These are phyloP conservation scores for Kwoniella botswanensis DNA, from an alignment of 768 basidiomycete species.

Conservation along the genomic window DNA sequence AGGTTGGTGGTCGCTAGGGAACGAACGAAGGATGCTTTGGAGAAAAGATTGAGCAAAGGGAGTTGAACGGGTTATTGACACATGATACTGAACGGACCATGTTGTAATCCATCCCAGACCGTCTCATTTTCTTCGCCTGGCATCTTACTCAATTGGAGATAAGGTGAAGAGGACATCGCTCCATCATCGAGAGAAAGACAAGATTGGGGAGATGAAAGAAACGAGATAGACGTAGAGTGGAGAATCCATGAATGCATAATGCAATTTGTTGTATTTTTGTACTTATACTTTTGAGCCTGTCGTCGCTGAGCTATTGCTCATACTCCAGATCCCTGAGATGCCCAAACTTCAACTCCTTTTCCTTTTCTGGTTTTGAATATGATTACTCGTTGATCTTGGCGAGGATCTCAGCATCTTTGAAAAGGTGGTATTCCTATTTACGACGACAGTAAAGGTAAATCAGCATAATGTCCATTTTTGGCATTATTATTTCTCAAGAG, in stretches of 20 bases:
- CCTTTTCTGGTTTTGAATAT: neutral
- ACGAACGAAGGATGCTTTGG: constrained; percentile 39
- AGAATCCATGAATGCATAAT: constrained; percentile 17
- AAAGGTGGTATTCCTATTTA: constrained; percentile 85
- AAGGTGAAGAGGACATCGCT: too few species aligned
- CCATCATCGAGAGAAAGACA: too few species aligned
- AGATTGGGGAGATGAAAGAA: too few species aligned
- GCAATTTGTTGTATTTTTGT: constrained; percentile 6
- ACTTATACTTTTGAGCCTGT: neutral
- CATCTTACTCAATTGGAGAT: too few species aligned
- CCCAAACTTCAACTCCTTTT: neutral
- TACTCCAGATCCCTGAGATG: neutral
- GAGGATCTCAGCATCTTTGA: constrained; percentile 92
- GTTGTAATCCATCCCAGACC: too few species aligned
- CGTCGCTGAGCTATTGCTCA: neutral
- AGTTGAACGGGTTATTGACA: neutral
- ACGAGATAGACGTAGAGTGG: constrained; percentile 2
- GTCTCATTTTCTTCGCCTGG: too few species aligned
- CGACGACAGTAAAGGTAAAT: neutral
- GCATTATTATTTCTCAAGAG: neutral
- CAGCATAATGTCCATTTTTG: constrained; percentile 5
- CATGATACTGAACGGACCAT: neutral
- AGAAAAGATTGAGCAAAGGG: constrained; percentile 18
- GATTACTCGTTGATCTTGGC: constrained; percentile 89
- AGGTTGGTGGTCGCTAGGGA: constrained; percentile 45